Evolutionary conservation across 2,329 filamentous ascomycete genomes (phyloP).

Genomic region (Neonectria neomacrospora): DNA sequence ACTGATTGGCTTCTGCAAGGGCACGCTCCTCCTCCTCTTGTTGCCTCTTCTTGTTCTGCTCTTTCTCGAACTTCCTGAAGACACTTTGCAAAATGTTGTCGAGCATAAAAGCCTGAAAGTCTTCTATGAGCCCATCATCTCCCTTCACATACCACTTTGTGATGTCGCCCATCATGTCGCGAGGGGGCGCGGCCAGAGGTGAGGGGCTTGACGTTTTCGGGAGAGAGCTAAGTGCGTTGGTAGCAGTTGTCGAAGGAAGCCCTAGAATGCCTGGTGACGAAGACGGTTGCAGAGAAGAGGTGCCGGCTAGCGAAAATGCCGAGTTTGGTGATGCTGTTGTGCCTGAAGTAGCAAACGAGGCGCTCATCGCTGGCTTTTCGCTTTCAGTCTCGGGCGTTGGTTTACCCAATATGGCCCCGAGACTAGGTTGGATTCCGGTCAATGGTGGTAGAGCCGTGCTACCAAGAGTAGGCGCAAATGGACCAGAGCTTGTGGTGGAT

Average conservation of each 20-base stretch:
- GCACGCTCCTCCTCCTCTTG: slow-evolving; percentile 61
- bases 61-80: slow-evolving; percentile 54
- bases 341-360: not conserved
- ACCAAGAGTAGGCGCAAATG: slow-evolving; percentile 5
- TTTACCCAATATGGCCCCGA: not conserved
- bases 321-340: slow-evolving; percentile 24
- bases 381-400: not conserved
- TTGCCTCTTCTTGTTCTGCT: slow-evolving; percentile 54
- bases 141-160: slow-evolving; percentile 66
- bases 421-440: slow-evolving; percentile 1
- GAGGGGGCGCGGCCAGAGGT: slow-evolving; percentile 32
- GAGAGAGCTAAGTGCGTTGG: slow-evolving; percentile 14
- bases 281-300: slow-evolving; percentile 14
- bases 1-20: slow-evolving; percentile 59
- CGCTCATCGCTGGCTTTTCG: not conserved
- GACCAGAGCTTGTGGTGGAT: slow-evolving; percentile 21
- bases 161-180: slow-evolving; percentile 61
- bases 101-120: slow-evolving; percentile 60
- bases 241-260: slow-evolving; percentile 16
- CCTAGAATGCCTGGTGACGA: slow-evolving; percentile 1
- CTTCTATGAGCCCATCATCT: slow-evolving; percentile 63
- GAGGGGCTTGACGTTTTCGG: slow-evolving; percentile 20
- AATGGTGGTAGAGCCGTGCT: slow-evolving; percentile 6
- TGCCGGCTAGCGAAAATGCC: slow-evolving; percentile 21
- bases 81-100: slow-evolving; percentile 56